phyloP scores from a whole-genome alignment of 768 basidiomycete species.

The Daedalea quercina region DNA sequence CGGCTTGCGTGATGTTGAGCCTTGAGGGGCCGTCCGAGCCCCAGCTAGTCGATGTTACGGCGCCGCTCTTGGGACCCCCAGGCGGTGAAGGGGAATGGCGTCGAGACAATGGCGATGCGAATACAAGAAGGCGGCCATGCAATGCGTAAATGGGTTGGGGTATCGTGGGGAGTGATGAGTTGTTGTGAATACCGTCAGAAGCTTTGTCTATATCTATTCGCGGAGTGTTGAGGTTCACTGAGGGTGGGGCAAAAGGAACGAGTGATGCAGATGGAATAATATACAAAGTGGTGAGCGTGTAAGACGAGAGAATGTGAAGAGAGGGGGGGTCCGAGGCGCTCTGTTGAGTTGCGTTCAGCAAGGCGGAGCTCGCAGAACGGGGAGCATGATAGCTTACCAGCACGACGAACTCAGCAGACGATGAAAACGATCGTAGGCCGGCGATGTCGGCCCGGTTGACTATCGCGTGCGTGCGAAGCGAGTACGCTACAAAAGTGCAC shows the following conservation, averaged over 20 bases:
- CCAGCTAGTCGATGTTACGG: conserved; percentile 9
- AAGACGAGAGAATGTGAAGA: conserved; percentile 51
- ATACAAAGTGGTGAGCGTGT: conserved; percentile 44
- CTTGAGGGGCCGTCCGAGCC: conserved; percentile 5
- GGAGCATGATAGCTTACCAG: conserved; percentile 39
- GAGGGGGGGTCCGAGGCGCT: conserved; percentile 48
- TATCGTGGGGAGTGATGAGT: conserved; percentile 8
- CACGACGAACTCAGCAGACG: conserved; percentile 44
- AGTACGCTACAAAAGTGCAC: conserved; percentile 35
- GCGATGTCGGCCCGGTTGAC: conserved; percentile 40
- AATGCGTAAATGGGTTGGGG: conserved; percentile 53
- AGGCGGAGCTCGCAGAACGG: background rate
- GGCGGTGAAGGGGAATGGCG: conserved; percentile 12
- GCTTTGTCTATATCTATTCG: conserved; percentile 24
- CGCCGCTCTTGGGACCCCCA: conserved; percentile 13
- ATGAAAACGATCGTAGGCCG: conserved; percentile 38
- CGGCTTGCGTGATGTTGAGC: conserved; percentile 36
- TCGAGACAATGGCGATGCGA: conserved; percentile 32
- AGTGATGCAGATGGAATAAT: conserved; percentile 42
- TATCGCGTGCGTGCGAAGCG: conserved; percentile 40
- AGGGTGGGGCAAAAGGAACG: conserved; percentile 33
- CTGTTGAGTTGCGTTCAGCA: conserved; percentile 26
- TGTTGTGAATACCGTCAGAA: background rate
- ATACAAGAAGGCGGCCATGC: conserved; percentile 59
- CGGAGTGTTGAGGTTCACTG: conserved; percentile 34